These are phyloP conservation scores for Diaporthe longicolla DNA, from an alignment of 2,329 filamentous ascomycete species.

Conservation along the genomic window DNA sequence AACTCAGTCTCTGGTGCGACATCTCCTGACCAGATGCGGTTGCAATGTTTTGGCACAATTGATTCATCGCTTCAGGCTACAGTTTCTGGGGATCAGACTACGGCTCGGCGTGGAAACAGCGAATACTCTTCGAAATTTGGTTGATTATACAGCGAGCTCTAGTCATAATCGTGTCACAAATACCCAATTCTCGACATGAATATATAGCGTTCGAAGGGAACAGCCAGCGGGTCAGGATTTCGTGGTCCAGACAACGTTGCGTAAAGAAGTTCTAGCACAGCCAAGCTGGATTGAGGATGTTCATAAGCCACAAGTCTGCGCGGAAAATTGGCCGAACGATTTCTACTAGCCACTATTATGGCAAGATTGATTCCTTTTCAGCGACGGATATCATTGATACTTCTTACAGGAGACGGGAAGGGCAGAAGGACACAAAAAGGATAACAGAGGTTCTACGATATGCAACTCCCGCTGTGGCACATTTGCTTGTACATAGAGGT, in stretches of 20 bases:
- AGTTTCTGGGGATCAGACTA: background rate
- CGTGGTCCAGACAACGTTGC: background rate
- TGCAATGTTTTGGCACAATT: background rate
- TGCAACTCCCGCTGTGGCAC: background rate
- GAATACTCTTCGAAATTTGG: background rate
- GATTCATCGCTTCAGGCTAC: constrained; percentile 13
- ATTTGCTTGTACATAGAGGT: constrained; percentile 21
- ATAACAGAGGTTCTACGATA: constrained; percentile 2
- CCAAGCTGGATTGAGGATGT: background rate
- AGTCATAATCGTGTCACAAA: background rate
- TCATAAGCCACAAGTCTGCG: background rate
- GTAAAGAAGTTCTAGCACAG: background rate
- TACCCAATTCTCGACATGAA: constrained; percentile 14
- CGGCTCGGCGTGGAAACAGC: background rate
- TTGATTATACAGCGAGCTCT: constrained; percentile 13
- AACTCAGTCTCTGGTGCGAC: background rate
- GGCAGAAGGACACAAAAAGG: background rate
- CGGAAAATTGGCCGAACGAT: background rate
- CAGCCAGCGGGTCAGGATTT: background rate
- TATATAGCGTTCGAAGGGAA: background rate
- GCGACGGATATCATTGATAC: background rate
- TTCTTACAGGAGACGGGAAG: constrained; percentile 9
- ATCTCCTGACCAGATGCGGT: background rate
- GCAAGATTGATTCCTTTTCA: background rate
- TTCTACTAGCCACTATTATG: background rate